These are phyloP conservation scores for Collybia nuda DNA, from an alignment of 768 basidiomycete genomes.

Conservation along the genomic window DNA sequence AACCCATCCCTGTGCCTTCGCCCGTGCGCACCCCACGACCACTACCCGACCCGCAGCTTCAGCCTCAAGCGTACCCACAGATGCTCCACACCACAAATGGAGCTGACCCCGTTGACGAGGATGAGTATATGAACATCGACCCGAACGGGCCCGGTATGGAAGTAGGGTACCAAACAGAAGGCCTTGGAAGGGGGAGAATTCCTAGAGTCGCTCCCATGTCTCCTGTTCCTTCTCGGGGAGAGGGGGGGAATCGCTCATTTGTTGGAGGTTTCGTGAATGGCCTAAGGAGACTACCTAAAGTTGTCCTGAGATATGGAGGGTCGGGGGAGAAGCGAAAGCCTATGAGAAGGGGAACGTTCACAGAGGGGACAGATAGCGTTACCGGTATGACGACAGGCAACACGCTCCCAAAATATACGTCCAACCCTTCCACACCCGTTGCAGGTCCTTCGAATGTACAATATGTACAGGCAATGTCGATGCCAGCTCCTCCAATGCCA, in stretches of 20 bases:
- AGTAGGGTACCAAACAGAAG: constrained; percentile 13
- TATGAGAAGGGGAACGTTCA: constrained; percentile 19
- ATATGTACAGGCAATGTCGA: constrained; percentile 30
- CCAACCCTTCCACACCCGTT: constrained; percentile 36
- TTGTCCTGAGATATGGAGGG: constrained; percentile 26
- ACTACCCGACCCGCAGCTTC: constrained; percentile 26
- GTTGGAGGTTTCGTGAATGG: constrained; percentile 37
- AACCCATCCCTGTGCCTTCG: constrained; percentile 11
- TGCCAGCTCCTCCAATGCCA: constrained; percentile 25
- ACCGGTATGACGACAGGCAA: constrained; percentile 29
- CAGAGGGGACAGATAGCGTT: constrained; percentile 25
- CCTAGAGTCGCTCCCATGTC: not conserved
- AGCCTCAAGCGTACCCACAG: constrained; percentile 10
- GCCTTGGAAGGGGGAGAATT: constrained; percentile 12
- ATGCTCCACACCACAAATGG: constrained; percentile 16
- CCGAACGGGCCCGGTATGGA: constrained; percentile 15
- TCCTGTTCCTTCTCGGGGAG: not conserved
- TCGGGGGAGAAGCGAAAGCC: constrained; percentile 20
- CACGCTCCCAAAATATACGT: constrained; percentile 32
- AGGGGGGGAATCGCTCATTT: constrained; percentile 24
- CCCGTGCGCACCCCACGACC: constrained; percentile 26
- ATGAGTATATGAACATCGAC: constrained; percentile 28
- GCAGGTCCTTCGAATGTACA: constrained; percentile 30
- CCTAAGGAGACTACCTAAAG: constrained; percentile 30
- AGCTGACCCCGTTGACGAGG: constrained; percentile 24